Base-by-base conservation (phyloP, 805 yeast genomes). In the Metschnikowia noctiluminum region DNA sequence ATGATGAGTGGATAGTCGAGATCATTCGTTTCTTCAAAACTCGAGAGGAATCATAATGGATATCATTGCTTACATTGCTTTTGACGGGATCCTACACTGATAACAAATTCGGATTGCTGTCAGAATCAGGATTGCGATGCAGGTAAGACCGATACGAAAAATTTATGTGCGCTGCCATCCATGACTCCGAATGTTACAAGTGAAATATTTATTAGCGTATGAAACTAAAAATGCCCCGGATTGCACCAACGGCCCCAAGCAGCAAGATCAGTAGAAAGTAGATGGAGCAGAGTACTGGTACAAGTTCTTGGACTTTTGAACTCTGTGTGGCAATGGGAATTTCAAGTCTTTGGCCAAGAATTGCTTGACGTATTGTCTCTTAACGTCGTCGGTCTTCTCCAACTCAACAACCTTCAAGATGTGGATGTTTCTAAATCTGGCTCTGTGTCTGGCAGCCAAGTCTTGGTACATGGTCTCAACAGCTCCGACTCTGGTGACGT, bases 391-490 rank as follows among this genome's bases (percentile, higher is more conserved):
- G 66, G 94, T 84, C 87, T 89, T 91, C 78, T 85, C 96, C 72
- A 94, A 85, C 84, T 92, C 98, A 74, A 91, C 97, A 76, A 94
- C 97, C 89, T 94, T 94, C 78, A 94, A 88, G 78, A 94, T 89
- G 89, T 94, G 99, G 79, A 94, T 88, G 65, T 92, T 86, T 87
- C 99, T 89, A 85, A 94, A 94, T 85, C 99, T 90, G 73, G 99
- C 94, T 87, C 99, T 90, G 96, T 94, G 99, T 84, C 99, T 91
- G 66, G 99, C 97, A 79, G 99, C 99, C 87, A 94, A 87, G 80
- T 94, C 99, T 78, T 87, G 91, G 94, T 94, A 94, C 86, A 94
- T 86, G 73, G 94, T 81, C 79, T 88, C 96, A 73, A 94, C 97
- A 65, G 98, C 99, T 77, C 89, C 96, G 60, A 90, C 96, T 84